Evolutionary conservation across 495 filamentous ascomycete genomes (phyloP).

Genomic region (Aspergillus hancockii): DNA sequence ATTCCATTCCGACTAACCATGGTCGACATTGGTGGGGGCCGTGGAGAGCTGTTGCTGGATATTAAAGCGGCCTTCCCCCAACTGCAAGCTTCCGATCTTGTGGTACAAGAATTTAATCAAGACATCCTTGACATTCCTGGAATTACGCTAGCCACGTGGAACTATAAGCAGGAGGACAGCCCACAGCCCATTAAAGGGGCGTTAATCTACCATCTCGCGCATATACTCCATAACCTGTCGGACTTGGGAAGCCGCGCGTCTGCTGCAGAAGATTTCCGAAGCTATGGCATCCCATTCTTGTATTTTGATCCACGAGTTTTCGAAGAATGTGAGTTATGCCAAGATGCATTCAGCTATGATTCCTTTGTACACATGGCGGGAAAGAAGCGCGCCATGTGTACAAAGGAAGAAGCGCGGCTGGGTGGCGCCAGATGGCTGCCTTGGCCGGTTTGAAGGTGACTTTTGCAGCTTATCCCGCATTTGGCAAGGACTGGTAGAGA

Average conservation of each 20-base stretch:
- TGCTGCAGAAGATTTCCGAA: constrained; percentile 41
- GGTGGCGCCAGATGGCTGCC: constrained; percentile 37
- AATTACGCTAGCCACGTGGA: constrained; percentile 35
- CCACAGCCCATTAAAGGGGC: constrained; percentile 41
- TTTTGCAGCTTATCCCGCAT: constrained; percentile 36
- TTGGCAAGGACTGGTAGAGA: constrained; percentile 42
- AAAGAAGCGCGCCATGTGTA: constrained; percentile 34
- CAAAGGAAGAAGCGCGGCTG: too few species aligned
- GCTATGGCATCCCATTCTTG: constrained; percentile 49
- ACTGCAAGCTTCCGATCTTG: constrained; percentile 35
- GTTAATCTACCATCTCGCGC: constrained; percentile 43
- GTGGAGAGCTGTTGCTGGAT: constrained; percentile 51
- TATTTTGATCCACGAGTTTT: constrained; percentile 45
- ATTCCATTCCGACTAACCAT: constrained; percentile 31
- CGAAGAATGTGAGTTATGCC: constrained; percentile 35
- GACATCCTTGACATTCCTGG: constrained; percentile 30
- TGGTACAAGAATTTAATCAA: constrained; percentile 50
- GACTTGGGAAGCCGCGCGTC: constrained; percentile 37
- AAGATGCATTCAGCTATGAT: constrained; percentile 41
- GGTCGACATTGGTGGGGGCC: constrained; percentile 58
- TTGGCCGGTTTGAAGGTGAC: constrained; percentile 34
- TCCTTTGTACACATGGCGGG: constrained; percentile 34
- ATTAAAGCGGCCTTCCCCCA: constrained; percentile 44
- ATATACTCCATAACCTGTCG: constrained; percentile 46
- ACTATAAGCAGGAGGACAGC: constrained; percentile 32